A percentile compares a stretch with the other conserved stretches of the same genome.
Conservation (phyloP, 176 grass and related monocot genomes). For the Aegilops longissima region DNA sequence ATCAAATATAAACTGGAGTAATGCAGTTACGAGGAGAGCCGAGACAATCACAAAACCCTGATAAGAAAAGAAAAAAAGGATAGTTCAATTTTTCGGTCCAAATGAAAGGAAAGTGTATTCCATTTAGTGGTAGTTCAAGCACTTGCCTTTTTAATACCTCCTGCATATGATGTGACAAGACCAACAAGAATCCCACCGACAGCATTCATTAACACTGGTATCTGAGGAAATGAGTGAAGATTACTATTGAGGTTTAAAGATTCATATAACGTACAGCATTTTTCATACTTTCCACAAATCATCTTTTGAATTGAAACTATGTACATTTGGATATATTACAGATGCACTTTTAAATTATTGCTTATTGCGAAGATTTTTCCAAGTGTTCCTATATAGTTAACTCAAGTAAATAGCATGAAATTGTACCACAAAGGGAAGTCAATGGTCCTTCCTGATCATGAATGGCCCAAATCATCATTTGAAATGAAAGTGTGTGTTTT, state of each 20-base stretch:
- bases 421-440: neutral
- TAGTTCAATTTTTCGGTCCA: conserved; percentile 17
- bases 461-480: neutral
- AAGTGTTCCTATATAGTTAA: conserved; percentile 16
- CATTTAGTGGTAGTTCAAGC: conserved; percentile 24
- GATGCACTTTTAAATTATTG: neutral
- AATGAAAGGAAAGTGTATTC: conserved; percentile 15
- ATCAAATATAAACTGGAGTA: conserved; percentile 83
- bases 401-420: conserved; percentile 22
- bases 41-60: conserved; percentile 99
- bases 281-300: conserved; percentile 15
- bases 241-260: conserved; percentile 2
- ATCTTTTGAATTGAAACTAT: neutral
- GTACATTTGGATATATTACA: neutral
- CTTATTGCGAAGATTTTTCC: neutral
- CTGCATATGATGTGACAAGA: conserved; percentile 94
- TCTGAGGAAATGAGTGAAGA: conserved; percentile 42
- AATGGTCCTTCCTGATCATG: neutral
- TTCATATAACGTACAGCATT: neutral
- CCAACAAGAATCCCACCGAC: conserved; percentile 97
- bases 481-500: too few species aligned
- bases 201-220: conserved; percentile 87
- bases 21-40: conserved; percentile 88
- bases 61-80: conserved; percentile 39
- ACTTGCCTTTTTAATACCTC: conserved; percentile 92